Evolutionary conservation across 1,284 basidiomycete genomes (phyloP).

Genomic region (Apiotrichum porosum): DNA sequence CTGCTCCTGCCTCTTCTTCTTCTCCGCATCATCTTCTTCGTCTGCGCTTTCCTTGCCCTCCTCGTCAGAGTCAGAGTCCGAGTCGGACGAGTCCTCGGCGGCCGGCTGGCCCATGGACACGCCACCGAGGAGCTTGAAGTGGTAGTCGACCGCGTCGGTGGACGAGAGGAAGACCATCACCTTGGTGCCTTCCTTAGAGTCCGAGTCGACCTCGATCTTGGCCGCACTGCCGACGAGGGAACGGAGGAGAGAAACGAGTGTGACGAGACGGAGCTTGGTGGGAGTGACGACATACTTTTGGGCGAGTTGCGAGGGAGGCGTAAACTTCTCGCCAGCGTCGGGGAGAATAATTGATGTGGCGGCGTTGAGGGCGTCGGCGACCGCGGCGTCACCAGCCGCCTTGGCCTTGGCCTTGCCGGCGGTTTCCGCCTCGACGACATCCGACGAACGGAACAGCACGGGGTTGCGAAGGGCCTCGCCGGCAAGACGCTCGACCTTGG

Average conservation of each 20-base stretch:
- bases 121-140: slow-evolving; percentile 82
- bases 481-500: slow-evolving; percentile 89
- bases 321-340: slow-evolving; percentile 58
- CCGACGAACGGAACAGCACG: slow-evolving; percentile 48
- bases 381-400: slow-evolving; percentile 1
- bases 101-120: slow-evolving; percentile 60
- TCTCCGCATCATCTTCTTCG: slow-evolving; percentile 16
- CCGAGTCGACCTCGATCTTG: slow-evolving; percentile 10
- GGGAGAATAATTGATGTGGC: slow-evolving; percentile 25
- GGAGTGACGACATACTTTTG: slow-evolving; percentile 92
- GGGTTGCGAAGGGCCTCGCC: slow-evolving; percentile 66
- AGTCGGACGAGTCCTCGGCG: slow-evolving; percentile 25
- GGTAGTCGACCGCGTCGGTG: slow-evolving; percentile 96
- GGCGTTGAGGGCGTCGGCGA: slow-evolving; percentile 26
- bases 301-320: slow-evolving; percentile 88
- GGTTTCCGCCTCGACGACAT: slow-evolving; percentile 10
- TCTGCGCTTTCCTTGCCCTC: slow-evolving; percentile 30
- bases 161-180: slow-evolving; percentile 95
- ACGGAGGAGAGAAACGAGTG: slow-evolving; percentile 78
- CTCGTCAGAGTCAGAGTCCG: slow-evolving; percentile 17
- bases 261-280: slow-evolving; percentile 86
- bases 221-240: slow-evolving; percentile 58
- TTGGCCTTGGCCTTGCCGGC: slow-evolving; percentile 15
- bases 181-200: slow-evolving; percentile 45
- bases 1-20: slow-evolving; percentile 10